These are phyloP conservation scores for Diaporthe vexans DNA, from an alignment of 2,329 filamentous ascomycete genomes.

Conservation along the genomic window DNA sequence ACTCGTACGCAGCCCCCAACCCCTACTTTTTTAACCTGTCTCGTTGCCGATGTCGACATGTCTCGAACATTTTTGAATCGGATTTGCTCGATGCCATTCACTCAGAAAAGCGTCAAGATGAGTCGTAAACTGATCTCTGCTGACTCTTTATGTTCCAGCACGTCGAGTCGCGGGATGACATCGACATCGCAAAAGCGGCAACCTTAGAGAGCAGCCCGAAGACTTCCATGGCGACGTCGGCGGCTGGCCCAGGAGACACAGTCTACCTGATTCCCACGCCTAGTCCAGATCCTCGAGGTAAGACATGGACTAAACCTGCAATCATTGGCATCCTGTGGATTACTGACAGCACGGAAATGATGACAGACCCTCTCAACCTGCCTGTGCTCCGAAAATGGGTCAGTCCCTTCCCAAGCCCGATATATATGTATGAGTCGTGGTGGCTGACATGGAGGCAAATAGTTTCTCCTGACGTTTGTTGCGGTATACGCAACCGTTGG, in stretches of 20 bases:
- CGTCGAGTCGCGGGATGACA: slow-evolving; percentile 20
- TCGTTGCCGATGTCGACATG: neutral
- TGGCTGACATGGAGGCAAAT: neutral
- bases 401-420: neutral
- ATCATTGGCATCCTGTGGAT: too few species aligned
- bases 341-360: neutral
- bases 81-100: neutral
- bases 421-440: neutral
- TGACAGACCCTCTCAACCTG: slow-evolving; percentile 15
- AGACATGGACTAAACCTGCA: too few species aligned
- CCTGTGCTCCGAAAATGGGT: slow-evolving; percentile 18
- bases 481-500: slow-evolving; percentile 10
- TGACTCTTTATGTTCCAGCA: neutral
- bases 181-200: neutral
- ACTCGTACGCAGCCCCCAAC: neutral
- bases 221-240: slow-evolving; percentile 34
- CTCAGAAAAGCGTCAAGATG: neutral
- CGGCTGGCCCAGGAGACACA: slow-evolving; percentile 7
- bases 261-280: slow-evolving; percentile 31
- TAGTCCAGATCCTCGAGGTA: slow-evolving; percentile 18
- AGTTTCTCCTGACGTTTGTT: slow-evolving; percentile 6
- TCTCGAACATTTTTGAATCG: neutral
- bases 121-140: neutral
- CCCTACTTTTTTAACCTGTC: neutral
- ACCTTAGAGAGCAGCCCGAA: neutral